These are phyloP conservation scores for Berkeleyomyces rouxiae DNA, from an alignment of 2,329 filamentous ascomycete genomes.

Conservation along the genomic window DNA sequence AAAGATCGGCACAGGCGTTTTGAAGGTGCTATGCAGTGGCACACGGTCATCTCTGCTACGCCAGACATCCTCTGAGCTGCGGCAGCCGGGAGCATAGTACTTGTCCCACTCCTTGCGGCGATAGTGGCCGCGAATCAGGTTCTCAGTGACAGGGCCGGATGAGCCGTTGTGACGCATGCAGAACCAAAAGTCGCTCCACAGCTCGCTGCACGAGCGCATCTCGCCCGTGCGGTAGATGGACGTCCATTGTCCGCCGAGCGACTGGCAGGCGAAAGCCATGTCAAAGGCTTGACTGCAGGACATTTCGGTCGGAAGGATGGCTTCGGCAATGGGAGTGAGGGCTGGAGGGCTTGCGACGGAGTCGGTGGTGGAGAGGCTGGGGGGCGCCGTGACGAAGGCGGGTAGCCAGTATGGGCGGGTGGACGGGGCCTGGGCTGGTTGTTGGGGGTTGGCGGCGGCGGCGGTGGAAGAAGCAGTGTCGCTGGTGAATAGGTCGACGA, in stretches of 20 bases:
- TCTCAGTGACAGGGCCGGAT: slow-evolving; percentile 40
- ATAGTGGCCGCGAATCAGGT: slow-evolving; percentile 50
- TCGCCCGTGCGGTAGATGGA: slow-evolving; percentile 76
- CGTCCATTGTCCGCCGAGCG: slow-evolving; percentile 78
- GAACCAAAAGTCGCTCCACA: slow-evolving; percentile 93
- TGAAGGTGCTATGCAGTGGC: slow-evolving; percentile 30
- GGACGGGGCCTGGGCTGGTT: slow-evolving; percentile 18
- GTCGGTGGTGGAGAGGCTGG: slow-evolving; percentile 17
- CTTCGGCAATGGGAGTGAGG: slow-evolving; percentile 35
- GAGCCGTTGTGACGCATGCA: slow-evolving; percentile 68
- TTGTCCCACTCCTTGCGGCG: slow-evolving; percentile 46
- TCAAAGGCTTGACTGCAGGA: slow-evolving; percentile 86
- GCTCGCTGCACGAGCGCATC: slow-evolving; percentile 60
- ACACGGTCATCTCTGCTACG: slow-evolving; percentile 50
- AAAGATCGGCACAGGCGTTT: slow-evolving; percentile 22
- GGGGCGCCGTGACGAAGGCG: slow-evolving; percentile 21
- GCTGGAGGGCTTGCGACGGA: slow-evolving; percentile 11
- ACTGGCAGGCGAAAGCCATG: slow-evolving; percentile 84
- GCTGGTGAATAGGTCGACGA: slow-evolving; percentile 31
- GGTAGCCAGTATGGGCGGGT: slow-evolving; percentile 17
- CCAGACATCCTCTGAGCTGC: slow-evolving; percentile 87
- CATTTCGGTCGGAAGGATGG: slow-evolving; percentile 65
- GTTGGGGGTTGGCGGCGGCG: slow-evolving; percentile 14
- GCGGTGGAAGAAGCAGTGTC: slow-evolving; percentile 18
- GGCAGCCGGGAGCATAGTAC: slow-evolving; percentile 38